Base-by-base conservation (phyloP, 2,329 filamentous ascomycete species). In the Apiospora marii region DNA sequence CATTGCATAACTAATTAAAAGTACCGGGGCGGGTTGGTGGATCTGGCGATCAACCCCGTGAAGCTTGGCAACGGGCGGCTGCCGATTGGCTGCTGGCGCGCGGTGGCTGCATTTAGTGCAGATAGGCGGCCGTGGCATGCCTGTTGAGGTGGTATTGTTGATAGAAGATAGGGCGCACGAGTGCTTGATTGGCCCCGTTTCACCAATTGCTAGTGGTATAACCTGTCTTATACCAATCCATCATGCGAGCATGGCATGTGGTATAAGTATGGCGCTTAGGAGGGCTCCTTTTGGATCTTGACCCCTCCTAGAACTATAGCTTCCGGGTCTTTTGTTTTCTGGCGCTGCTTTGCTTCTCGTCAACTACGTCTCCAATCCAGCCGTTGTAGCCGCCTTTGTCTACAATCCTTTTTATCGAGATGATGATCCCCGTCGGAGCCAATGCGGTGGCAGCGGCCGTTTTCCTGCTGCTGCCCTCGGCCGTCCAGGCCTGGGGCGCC, bases 401-500 rank as follows among this genome's bases (percentile, higher is more conserved):
- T 37, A 6, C 37, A 37, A n/a, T 30, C 4, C 22, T 22, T 22
- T 22, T 30, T 19, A 7, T 64, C 30, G 58, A 12, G 7, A 19
- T 14, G 13, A 41, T 64, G 19, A 64, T 41, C 22, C 8, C 34
- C 13, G 12, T 41, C 34, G 6, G 10, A 7, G 7, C 46, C 46
- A 49, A 22, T 4, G 3, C 51, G 30, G 53, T 30, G 41, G 58
- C 34, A n/a, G 48, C 78, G 67, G 72, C 76, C 37, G 67, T 77
- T 41, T 73, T 80, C 71, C 73, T 77, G n/a, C 74, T 76, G 46
- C 67, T 75, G n/a, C 44, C 78, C 51, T 41, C 37, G 37, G 71
- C 77, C 69, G 74, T 74, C 44, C 30, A 77, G 70, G 84, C 84
- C 71, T 85, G 84, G 84, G 84, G 84, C 16, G 78, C 79, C 10